phyloP scores from a whole-genome alignment of 495 filamentous ascomycete species.

The Hyaloscypha variabilis region DNA sequence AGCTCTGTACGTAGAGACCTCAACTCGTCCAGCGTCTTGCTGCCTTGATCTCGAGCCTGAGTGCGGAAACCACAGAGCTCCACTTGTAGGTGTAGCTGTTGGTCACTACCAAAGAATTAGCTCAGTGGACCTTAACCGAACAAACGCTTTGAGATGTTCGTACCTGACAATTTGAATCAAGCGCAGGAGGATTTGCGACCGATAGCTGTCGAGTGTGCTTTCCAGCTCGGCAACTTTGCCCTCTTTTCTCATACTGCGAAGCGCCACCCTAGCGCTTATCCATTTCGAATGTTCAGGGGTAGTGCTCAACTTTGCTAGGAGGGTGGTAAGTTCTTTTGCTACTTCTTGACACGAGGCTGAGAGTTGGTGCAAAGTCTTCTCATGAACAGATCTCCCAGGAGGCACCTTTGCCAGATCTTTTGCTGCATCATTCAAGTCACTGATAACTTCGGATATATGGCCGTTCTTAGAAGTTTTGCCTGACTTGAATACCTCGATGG shows the following conservation, averaged over 20 bases:
- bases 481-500: constrained; percentile 17
- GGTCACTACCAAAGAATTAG: neutral
- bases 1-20: too few species aligned
- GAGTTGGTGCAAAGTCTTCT: neutral
- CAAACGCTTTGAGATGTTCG: neutral
- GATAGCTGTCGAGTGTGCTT: neutral
- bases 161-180: neutral
- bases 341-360: neutral
- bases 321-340: neutral
- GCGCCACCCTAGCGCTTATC: neutral
- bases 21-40: too few species aligned
- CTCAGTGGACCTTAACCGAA: neutral
- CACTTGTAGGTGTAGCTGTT: neutral
- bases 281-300: neutral
- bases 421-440: neutral
- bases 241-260: neutral
- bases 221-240: neutral
- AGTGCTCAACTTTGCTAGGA: neutral
- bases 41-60: too few species aligned
- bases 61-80: too few species aligned
- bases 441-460: neutral
- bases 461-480: neutral
- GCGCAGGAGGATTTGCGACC: neutral
- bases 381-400: neutral
- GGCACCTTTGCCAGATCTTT: neutral